Base-by-base conservation (phyloP, 371 early-diverging fungal species). In the Catenaria anguillulae region DNA sequence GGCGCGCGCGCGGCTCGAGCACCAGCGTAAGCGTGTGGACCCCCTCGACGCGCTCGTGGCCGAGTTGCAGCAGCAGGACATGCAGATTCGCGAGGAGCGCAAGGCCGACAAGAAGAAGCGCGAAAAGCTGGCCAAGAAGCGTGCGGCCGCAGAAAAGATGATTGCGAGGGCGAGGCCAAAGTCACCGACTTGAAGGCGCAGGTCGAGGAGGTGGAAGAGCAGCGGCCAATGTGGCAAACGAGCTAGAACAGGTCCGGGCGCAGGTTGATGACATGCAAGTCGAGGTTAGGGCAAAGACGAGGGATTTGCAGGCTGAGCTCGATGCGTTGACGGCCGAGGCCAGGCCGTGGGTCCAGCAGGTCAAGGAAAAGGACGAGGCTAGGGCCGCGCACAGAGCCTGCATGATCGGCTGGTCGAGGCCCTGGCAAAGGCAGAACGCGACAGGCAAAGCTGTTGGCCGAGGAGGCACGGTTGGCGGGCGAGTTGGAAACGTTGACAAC, bases 31-130 rank as follows among this genome's bases (percentile, higher is more conserved):
- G n/a, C n/a, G n/a, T n/a, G n/a, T n/a, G n/a, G n/a, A n/a, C n/a
- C n/a, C n/a, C n/a, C n/a, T n/a, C n/a, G n/a, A n/a, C n/a, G n/a
- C n/a, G 45, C 19, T 23, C 45, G 21, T 43, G 45, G 45, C 45
- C 19, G 45, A 8, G 10, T 23, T 43, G 10, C 19, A 8, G 4
- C 19, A 8, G 29, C 85, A 85, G 45, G 83, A 89, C 58, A 85
- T 92, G 23, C 75, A 86, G 65, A 65, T 85, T 42, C 79, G 81
- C 59, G 92, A 90, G 65, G 82, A 83, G 50, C 84, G 80, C 66
- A 85, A 90, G 58, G 87, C 92, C 71, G 35, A 12, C n/a, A 56
- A 23, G n/a, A 19, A 24, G 54, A 79, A 77, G 56, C 73, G 75
- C 19, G 68, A 72, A 8, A 75, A 78, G 0, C 75, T 74, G 0